Conservation (phyloP, 805 yeast species). For the Wickerhamomyces canadensis region DNA sequence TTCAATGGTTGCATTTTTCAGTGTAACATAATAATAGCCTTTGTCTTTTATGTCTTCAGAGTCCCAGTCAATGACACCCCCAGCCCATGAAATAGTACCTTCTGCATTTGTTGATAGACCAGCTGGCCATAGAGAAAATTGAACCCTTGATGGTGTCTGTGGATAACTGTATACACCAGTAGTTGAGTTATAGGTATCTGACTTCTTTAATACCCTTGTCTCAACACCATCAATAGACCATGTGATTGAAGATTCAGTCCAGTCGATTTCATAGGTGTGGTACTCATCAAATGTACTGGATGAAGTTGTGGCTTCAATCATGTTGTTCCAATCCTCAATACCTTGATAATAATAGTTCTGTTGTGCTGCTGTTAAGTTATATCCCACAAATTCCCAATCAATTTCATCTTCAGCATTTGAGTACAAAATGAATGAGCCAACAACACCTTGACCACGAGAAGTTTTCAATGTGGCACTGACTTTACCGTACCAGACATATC, state of each 20-base stretch:
- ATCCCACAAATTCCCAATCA: conserved; percentile 84
- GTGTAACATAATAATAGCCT: conserved; percentile 72
- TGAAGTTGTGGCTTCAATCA: conserved; percentile 34
- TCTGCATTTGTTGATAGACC: conserved; percentile 44
- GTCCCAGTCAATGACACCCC: conserved; percentile 84
- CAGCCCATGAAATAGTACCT: conserved; percentile 81
- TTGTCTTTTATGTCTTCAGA: conserved; percentile 62
- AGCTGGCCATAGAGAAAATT: conserved; percentile 76
- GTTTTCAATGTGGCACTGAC: conserved; percentile 64
- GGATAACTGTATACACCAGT: conserved; percentile 52
- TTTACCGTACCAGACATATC: conserved; percentile 84
- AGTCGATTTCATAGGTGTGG: conserved; percentile 75
- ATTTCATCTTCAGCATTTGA: conserved; percentile 89
- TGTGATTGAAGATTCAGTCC: conserved; percentile 64
- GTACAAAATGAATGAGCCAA: conserved; percentile 74
- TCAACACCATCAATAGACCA: conserved; percentile 72
- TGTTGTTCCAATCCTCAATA: conserved; percentile 58
- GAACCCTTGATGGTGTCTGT: conserved; percentile 71
- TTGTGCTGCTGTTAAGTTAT: conserved; percentile 60
- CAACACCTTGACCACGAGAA: conserved; percentile 77
- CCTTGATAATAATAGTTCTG: conserved; percentile 81
- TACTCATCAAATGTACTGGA: conserved; percentile 55
- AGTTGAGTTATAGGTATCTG: conserved; percentile 60
- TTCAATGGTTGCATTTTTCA: conserved; percentile 54
- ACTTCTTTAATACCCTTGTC: conserved; percentile 59